Evolutionary conservation across 768 basidiomycete species (phyloP).

Genomic region (Neoboletus brunneissimus): DNA sequence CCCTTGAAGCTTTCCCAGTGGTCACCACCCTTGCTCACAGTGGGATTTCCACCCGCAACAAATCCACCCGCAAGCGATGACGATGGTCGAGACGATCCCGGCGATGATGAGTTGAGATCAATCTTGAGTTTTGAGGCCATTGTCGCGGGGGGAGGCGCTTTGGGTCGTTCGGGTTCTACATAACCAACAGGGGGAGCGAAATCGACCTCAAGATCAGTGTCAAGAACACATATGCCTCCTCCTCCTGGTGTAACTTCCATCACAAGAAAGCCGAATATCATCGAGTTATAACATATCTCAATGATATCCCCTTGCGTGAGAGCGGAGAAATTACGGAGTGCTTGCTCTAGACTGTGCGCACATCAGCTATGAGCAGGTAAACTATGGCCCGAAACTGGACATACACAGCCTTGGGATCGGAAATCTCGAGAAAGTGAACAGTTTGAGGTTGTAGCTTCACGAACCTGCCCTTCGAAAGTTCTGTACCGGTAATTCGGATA

Average conservation of each 20-base stretch:
- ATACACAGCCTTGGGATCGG: conserved; percentile 96
- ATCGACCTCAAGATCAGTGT: conserved; percentile 98
- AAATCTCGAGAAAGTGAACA: conserved; percentile 93
- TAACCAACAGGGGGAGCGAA: conserved; percentile 93
- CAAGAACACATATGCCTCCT: conserved; percentile 83
- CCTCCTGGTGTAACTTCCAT: conserved; percentile 91
- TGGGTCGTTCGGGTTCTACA: conserved; percentile 87
- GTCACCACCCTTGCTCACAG: conserved; percentile 74
- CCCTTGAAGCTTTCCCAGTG: conserved; percentile 97
- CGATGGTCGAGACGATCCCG: conserved; percentile 79
- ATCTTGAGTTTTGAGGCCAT: conserved; percentile 99
- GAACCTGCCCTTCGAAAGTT: conserved; percentile 88
- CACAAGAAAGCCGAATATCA: conserved; percentile 91
- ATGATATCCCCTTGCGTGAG: conserved; percentile 96
- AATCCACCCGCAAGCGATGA: conserved; percentile 73
- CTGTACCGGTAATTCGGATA: conserved; percentile 85
- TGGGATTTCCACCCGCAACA: conserved; percentile 44
- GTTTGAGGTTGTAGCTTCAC: conserved; percentile 97
- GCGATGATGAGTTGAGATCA: conserved; percentile 82
- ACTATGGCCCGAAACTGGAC: conserved; percentile 30
- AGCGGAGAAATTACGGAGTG: conserved; percentile 87
- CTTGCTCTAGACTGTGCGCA: conserved; percentile 78
- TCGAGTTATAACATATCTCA: conserved; percentile 95
- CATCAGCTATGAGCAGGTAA: background rate
- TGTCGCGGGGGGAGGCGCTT: conserved; percentile 75